Evolutionary conservation across 1,284 basidiomycete genomes (phyloP).

Genomic region (Rhodotorula mucilaginosa): DNA sequence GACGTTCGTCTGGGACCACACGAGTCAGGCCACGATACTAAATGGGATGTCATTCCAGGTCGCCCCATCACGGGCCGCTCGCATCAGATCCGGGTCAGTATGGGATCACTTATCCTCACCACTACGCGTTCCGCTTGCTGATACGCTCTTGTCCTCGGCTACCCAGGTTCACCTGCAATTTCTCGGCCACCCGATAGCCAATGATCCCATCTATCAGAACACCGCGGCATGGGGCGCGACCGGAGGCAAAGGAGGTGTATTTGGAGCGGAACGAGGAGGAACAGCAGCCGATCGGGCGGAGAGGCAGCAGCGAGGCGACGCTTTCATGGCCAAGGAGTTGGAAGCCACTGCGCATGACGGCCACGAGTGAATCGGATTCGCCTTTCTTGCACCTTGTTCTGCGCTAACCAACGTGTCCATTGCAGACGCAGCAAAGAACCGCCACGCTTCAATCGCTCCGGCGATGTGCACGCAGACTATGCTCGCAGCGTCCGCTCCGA

Average conservation of each 20-base stretch:
- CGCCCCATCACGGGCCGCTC: constrained; percentile 80
- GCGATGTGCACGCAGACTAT: neutral
- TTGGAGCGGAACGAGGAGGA: constrained; percentile 16
- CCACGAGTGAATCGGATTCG: too few species aligned
- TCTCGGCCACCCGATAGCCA: constrained; percentile 85
- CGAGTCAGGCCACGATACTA: neutral
- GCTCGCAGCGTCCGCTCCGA: neutral
- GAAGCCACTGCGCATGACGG: too few species aligned
- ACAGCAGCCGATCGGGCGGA: constrained; percentile 7
- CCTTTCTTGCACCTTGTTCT: too few species aligned
- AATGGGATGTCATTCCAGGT: neutral
- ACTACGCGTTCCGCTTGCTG: neutral
- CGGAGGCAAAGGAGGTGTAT: constrained; percentile 69
- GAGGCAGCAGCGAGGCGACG: constrained; percentile 1
- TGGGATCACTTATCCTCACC: neutral
- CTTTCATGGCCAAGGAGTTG: neutral
- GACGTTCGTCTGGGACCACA: too few species aligned
- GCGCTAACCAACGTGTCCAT: too few species aligned
- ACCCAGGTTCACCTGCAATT: constrained; percentile 94
- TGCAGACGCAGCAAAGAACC: neutral
- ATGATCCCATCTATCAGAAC: constrained; percentile 58
- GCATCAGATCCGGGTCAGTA: constrained; percentile 29
- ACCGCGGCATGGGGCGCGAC: constrained; percentile 75
- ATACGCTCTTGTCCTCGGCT: constrained; percentile 59
- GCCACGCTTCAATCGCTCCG: neutral